Evolutionary conservation across 768 basidiomycete genomes (phyloP).

Genomic region (Rhodotorula sphaerocarpa): DNA sequence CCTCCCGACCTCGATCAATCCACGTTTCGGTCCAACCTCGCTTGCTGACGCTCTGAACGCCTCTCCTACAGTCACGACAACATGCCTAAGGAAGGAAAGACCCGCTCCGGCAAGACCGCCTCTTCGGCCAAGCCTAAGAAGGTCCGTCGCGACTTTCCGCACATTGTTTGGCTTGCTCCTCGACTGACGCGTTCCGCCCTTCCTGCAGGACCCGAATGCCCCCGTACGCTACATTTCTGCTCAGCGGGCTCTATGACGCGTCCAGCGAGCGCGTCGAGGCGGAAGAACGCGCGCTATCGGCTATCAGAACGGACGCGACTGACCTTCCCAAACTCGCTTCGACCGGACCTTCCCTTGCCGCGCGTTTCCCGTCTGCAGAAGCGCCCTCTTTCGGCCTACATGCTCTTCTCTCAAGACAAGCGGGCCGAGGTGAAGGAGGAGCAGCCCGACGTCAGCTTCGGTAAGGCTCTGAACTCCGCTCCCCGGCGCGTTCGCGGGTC

Average conservation of each 20-base stretch:
- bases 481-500: not conserved
- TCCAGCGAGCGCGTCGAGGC: no score
- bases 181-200: no score
- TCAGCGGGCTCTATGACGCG: not conserved
- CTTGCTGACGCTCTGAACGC: not conserved
- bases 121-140: constrained; percentile 25
- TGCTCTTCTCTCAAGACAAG: constrained; percentile 98
- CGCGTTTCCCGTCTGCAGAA: constrained; percentile 48
- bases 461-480: constrained; percentile 46
- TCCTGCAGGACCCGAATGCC: constrained; percentile 19
- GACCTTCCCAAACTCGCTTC: not conserved
- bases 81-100: constrained; percentile 36
- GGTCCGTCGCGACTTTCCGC: not conserved
- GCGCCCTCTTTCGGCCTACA: constrained; percentile 89
- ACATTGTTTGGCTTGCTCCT: no score
- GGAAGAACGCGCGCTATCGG: no score
- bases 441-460: constrained; percentile 90
- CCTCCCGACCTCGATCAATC: not conserved
- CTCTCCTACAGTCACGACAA: not conserved
- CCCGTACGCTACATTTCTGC: constrained; percentile 12
- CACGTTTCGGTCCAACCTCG: not conserved
- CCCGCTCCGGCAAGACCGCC: constrained; percentile 17
- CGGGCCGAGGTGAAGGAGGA: constrained; percentile 89
- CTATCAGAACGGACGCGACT: not conserved
- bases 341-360: not conserved